Evolutionary conservation across 2,329 filamentous ascomycete genomes (phyloP), one percentile per base, ranked within the genome.

Genomic region (Phyllachora maydis): DNA sequence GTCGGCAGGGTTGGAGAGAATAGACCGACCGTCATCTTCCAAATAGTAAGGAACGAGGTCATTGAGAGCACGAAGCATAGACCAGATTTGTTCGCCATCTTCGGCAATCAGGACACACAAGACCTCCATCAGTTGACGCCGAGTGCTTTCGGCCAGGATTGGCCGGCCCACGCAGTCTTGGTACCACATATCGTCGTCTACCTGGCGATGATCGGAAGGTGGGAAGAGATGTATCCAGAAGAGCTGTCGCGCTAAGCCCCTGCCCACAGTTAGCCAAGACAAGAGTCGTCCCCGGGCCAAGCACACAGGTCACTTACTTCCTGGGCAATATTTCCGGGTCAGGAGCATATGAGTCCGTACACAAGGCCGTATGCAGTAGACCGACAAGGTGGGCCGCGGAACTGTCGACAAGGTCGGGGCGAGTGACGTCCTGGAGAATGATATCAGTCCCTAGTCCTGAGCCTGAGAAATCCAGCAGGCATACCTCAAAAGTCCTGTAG

Each of bases 171-270:
- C n/a, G n/a, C 17, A 18, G 7, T 25, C 28, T 4, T 18, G 23
- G 6, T 5, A 6, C 5, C 12, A 14, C 6, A 6, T 22, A 8
- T 5, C 8, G 14, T 35, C 39, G 28, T 25, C 36, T 30, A 15
- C 29, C 9, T 32, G n/a, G n/a, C n/a, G n/a, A n/a, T n/a, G 32
- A 14, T 31, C 40, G 32, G 44, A 42, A 2, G 56, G 52, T 0
- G 75, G 73, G 33, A 79, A 79, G 1, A 82, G 49, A 35, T 74
- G 70, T 26, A 51, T 60, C 38, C 56, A 62, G 33, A 81, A 65
- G 1, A 82, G 40, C 3, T 47, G 45, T 24, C 52, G 49, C 7
- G 56, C 51, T 22, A 52, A 41, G 11, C 32, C 28, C 4, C 32
- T 34, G 6, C 26, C 18, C n/a, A n/a, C 10, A 27, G 19, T 33